Evolutionary conservation across 805 yeast genomes (phyloP), one percentile per base, ranked within the genome.

Genomic region (Candida dajiaensis): DNA sequence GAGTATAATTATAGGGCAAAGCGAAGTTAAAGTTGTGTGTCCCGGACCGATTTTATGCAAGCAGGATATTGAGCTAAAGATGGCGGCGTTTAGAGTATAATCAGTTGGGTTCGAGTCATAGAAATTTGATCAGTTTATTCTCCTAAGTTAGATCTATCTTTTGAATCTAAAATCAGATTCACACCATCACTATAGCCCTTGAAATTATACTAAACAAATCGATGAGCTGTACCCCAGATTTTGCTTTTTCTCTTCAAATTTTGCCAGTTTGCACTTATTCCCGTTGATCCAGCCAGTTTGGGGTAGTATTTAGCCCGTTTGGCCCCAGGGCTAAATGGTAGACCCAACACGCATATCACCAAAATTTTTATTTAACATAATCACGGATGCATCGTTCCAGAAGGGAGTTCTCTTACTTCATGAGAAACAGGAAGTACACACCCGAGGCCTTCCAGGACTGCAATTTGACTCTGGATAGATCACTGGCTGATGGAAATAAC

Each of bases 151-250:
- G 36, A 16, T 8, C 36, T 33, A 33, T 33, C 20, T 2, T 2
- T 6, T n/a, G 36, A 16, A 16, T 3, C 10, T 16, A 18, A 2
- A 6, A 13, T 4, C 13, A 18, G 2, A 3, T 33, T 12, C 4
- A 9, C 8, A 18, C 12, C 15, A 33, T 12, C 4, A 6, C 5
- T 33, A 6, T 5, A 33, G 6, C 36, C 20, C 36, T 16, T n/a
- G 13, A 4, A 28, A 28, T 13, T 13, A 28, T n/a, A 3, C 28
- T 12, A 13, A 13, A 28, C 15, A 28, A 4, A 13, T 20, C 9
- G 6, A 6, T 38, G 22, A 35, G 38, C 38, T 18, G 15, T 47
- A 47, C 49, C 49, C 49, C 49, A 43, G 49, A 33, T 33, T 33
- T 33, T 33, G 36, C 36, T 33, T 33, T 33, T 33, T 33, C 19